Evolutionary conservation across 345 rosid genomes (phyloP).

Genomic region (Hypericum perforatum): DNA sequence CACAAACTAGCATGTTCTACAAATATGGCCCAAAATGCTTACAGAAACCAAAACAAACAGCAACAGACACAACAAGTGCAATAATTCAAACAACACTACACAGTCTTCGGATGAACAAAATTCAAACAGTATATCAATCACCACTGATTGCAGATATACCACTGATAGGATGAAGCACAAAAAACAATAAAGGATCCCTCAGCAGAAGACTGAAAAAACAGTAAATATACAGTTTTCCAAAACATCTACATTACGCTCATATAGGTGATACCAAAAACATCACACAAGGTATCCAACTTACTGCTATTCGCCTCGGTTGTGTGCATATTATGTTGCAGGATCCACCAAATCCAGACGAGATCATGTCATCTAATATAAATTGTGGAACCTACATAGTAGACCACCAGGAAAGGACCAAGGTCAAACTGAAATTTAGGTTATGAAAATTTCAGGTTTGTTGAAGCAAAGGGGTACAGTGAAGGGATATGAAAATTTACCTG

Average conservation of each 20-base stretch:
- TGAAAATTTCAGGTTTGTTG: conserved; percentile 1
- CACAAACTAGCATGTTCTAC: no score
- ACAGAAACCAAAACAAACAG: no score
- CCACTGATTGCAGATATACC: no score
- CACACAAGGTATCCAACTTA: conserved; percentile 20
- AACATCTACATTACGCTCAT: not conserved
- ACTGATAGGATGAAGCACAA: no score
- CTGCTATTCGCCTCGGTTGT: conserved; percentile 91
- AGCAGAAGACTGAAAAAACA: no score
- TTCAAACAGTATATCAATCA: no score
- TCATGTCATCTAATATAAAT: conserved; percentile 88
- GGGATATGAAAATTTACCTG: conserved; percentile 40
- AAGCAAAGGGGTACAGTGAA: conserved; percentile 1
- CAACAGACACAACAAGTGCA: no score
- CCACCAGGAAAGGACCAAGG: conserved; percentile 11
- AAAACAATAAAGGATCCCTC: no score
- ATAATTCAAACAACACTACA: no score
- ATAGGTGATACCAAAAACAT: not conserved
- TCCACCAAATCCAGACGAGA: conserved; percentile 72
- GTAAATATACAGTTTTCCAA: no score
- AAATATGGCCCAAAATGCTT: no score
- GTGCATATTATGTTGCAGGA: conserved; percentile 83
- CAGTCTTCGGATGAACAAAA: no score
- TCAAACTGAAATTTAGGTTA: conserved; percentile 2
- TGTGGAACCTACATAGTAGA: conserved; percentile 66